phyloP scores from a whole-genome alignment of 139 green algal species.

The Zygnema cylindricum region DNA sequence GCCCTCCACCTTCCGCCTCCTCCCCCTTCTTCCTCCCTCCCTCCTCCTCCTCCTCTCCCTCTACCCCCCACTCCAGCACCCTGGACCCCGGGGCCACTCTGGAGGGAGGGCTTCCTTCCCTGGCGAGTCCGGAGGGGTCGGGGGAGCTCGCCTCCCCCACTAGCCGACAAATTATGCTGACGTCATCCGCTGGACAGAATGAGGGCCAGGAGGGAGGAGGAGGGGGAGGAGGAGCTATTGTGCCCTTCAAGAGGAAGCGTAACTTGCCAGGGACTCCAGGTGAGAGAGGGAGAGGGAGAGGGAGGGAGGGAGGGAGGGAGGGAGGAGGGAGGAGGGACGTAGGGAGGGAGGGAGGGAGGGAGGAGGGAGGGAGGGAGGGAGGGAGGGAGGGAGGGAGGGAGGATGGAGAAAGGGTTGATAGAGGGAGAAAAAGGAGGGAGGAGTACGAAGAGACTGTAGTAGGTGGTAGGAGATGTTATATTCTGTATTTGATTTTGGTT shows the following conservation, averaged over 20 bases:
- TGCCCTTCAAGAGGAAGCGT: slow-evolving; percentile 29
- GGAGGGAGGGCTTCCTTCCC: background rate
- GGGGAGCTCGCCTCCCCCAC: background rate
- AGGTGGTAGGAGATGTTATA: too few species aligned
- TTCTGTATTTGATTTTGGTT: too few species aligned
- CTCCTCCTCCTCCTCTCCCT: background rate
- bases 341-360: background rate
- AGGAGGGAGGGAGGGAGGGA: too few species aligned
- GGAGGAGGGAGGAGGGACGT: background rate
- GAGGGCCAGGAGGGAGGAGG: too few species aligned
- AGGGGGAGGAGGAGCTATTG: background rate
- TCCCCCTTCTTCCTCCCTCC: too few species aligned
- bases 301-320: background rate
- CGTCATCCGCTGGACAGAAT: background rate
- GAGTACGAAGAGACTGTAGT: too few species aligned
- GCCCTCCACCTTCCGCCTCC: too few species aligned
- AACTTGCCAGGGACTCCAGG: slow-evolving; percentile 49
- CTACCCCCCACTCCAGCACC: background rate
- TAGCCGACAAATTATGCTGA: background rate
- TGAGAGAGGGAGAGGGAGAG: background rate
- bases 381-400: too few species aligned
- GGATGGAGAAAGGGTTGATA: too few species aligned
- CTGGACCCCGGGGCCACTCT: background rate
- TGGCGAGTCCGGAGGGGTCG: background rate
- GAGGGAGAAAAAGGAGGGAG: too few species aligned